A percentile compares a stretch with the other conserved stretches of the same genome.
Evolutionary conservation across 2,329 filamentous ascomycete species (phyloP).

Genomic region (Arthrobotrys conoides): DNA sequence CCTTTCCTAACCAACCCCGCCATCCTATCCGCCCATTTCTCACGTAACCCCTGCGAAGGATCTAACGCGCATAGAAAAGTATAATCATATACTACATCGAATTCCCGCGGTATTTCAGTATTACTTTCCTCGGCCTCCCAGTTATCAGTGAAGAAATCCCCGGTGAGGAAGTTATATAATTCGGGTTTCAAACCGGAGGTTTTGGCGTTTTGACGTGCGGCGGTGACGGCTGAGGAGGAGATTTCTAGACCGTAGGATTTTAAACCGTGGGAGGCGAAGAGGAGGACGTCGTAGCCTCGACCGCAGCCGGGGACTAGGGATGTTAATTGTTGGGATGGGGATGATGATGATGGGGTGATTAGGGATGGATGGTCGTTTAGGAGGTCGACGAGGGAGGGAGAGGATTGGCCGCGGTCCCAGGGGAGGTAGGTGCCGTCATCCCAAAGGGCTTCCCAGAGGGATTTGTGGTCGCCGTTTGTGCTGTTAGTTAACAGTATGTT

Average conservation of each 20-base stretch:
- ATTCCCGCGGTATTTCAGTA: too few relatives aligned
- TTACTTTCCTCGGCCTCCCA: background rate
- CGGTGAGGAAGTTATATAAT: slow-evolving; percentile 30
- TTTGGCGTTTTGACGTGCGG: slow-evolving; percentile 53
- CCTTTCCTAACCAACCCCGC: slow-evolving; percentile 64
- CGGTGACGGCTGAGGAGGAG: slow-evolving; percentile 70
- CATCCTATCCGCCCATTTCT: slow-evolving; percentile 72
- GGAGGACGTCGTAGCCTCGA: slow-evolving; percentile 82
- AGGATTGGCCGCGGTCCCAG: slow-evolving; percentile 73
- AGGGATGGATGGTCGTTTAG: slow-evolving; percentile 68
- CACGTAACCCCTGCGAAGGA: slow-evolving; percentile 68
- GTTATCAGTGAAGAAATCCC: slow-evolving; percentile 41
- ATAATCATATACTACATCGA: slow-evolving; percentile 69
- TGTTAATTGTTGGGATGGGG: slow-evolving; percentile 65
- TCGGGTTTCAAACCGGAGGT: background rate
- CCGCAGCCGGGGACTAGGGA: slow-evolving; percentile 86
- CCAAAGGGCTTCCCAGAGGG: slow-evolving; percentile 50
- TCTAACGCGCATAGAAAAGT: slow-evolving; percentile 76
- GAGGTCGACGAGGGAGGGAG: slow-evolving; percentile 72
- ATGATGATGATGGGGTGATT: slow-evolving; percentile 47
- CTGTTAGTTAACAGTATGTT: slow-evolving; percentile 13
- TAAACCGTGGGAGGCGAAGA: slow-evolving; percentile 81
- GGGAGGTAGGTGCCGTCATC: slow-evolving; percentile 41
- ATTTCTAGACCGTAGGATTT: slow-evolving; percentile 82
- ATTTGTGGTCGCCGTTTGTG: slow-evolving; percentile 41